These are phyloP conservation scores for Oenanthe javanica DNA, from an alignment of 140 eudicot species.

Conservation along the genomic window DNA sequence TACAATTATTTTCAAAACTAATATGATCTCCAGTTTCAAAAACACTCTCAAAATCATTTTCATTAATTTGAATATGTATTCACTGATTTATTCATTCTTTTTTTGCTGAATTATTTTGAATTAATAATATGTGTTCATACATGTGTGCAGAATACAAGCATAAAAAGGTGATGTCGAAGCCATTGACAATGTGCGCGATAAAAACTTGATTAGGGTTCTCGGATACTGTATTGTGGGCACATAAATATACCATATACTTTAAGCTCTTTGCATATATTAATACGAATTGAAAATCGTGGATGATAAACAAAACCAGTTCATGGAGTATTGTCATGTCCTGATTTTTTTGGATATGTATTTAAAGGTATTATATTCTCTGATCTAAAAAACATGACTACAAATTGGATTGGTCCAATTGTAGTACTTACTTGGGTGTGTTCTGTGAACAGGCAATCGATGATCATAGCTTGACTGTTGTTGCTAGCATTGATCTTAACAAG, in stretches of 20 bases:
- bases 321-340: not conserved
- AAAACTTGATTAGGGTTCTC: slow-evolving; percentile 74
- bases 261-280: not conserved
- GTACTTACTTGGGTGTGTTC: slow-evolving; percentile 54
- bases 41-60: no score
- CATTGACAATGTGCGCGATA: slow-evolving; percentile 84
- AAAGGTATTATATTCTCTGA: slow-evolving; percentile 37
- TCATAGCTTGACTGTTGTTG: slow-evolving; percentile 33
- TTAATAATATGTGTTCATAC: no score
- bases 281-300: not conserved
- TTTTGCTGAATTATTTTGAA: no score
- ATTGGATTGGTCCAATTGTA: slow-evolving; percentile 69
- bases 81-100: no score
- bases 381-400: slow-evolving; percentile 40
- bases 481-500: slow-evolving; percentile 48
- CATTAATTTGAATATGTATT: no score
- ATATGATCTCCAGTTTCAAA: no score
- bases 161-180: slow-evolving; percentile 83
- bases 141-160: no score
- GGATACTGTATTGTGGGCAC: slow-evolving; percentile 94
- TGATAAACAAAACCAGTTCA: not conserved
- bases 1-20: no score
- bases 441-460: slow-evolving; percentile 51
- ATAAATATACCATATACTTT: slow-evolving; percentile 43
- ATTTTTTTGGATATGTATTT: not conserved